Conservation (phyloP, 2,329 filamentous ascomycete species). For the Sporothrix globosa region DNA sequence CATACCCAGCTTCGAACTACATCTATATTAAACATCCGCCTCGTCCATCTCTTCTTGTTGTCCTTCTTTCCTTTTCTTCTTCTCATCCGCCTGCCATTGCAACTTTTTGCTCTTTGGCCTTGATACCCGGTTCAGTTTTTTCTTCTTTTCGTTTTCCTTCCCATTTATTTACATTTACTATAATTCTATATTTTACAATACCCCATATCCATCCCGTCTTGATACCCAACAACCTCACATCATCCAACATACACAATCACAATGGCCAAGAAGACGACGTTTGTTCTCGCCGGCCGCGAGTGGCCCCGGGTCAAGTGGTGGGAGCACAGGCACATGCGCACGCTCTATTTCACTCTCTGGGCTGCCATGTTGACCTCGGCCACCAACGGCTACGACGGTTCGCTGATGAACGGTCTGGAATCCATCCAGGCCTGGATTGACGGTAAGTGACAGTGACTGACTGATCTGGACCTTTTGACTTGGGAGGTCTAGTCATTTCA, state of each 20-base stretch:
- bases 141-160: not conserved
- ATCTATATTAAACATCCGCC: slow-evolving; percentile 29
- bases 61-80: slow-evolving; percentile 7
- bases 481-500: no score
- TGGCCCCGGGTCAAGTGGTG: slow-evolving; percentile 42
- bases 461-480: not conserved
- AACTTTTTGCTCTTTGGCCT: slow-evolving; percentile 4
- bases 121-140: slow-evolving; percentile 3
- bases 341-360: slow-evolving; percentile 43
- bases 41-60: slow-evolving; percentile 20
- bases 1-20: not conserved
- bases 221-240: not conserved
- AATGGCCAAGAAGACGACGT: slow-evolving; percentile 38
- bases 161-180: not conserved
- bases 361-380: slow-evolving; percentile 45
- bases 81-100: slow-evolving; percentile 21
- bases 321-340: slow-evolving; percentile 41
- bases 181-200: not conserved
- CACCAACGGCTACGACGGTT: slow-evolving; percentile 46
- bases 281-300: slow-evolving; percentile 38
- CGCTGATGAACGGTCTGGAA: slow-evolving; percentile 48
- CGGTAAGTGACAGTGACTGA: slow-evolving; percentile 39
- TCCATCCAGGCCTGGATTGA: slow-evolving; percentile 47
- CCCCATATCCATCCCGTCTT: not conserved
- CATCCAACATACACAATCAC: not conserved